phyloP scores from a whole-genome alignment of 192 early-diverging fungal species.

The Mortierella claussenii region DNA sequence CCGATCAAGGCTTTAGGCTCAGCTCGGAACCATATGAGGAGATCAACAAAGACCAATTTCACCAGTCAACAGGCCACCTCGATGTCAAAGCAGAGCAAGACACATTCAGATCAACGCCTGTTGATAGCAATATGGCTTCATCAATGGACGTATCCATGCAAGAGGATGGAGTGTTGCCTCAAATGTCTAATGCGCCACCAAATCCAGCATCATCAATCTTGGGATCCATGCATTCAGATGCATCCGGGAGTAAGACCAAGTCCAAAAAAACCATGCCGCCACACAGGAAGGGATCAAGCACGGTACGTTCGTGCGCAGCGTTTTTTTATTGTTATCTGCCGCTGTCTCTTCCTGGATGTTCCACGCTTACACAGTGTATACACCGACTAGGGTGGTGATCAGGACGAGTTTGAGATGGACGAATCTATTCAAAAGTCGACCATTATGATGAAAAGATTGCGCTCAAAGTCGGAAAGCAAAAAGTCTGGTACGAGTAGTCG shows the following conservation, averaged over 20 bases:
- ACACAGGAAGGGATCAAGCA: neutral
- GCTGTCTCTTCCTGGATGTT: neutral
- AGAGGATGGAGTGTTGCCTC: neutral
- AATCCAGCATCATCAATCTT: neutral
- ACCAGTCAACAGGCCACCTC: too few relatives aligned
- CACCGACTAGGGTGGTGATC: neutral
- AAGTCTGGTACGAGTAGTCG: slow-evolving; percentile 27
- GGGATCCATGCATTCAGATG: neutral
- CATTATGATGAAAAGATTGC: slow-evolving; percentile 47
- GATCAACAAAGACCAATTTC: too few relatives aligned
- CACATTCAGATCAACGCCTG: too few relatives aligned
- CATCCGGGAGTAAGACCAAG: neutral
- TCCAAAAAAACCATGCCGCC: neutral
- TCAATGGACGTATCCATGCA: neutral
- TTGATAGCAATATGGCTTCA: too few relatives aligned
- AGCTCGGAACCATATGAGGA: too few relatives aligned
- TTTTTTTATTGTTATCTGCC: neutral
- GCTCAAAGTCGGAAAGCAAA: slow-evolving; percentile 45
- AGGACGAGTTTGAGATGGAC: slow-evolving; percentile 28
- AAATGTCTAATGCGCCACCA: neutral
- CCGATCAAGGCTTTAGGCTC: too few relatives aligned
- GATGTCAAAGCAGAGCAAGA: too few relatives aligned
- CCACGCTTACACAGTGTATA: neutral
- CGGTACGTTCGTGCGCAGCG: too few relatives aligned
- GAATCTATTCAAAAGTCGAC: slow-evolving; percentile 47